Conservation (phyloP, 2,329 filamentous ascomycete genomes). For the Zelopaecilomyces penicillatus region DNA sequence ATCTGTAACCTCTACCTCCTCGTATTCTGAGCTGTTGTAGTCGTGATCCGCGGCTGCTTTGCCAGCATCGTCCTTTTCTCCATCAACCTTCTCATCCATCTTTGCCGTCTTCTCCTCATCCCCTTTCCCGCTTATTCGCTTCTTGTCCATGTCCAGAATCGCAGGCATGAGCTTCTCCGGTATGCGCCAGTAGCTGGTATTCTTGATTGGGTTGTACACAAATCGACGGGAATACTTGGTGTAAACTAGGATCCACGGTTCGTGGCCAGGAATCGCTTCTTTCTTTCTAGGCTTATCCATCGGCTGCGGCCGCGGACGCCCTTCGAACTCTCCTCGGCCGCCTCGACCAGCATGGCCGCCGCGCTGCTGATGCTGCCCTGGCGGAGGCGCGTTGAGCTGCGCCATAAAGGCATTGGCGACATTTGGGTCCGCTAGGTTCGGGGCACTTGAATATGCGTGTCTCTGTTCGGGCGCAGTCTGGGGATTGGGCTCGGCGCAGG, state of each 20-base stretch:
- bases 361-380: conserved; percentile 21
- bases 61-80: conserved; percentile 1
- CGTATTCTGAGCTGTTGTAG: conserved; percentile 62
- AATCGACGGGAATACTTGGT: conserved; percentile 87
- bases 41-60: conserved; percentile 4
- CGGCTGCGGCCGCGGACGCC: conserved; percentile 58
- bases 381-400: conserved; percentile 37
- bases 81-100: conserved; percentile 14
- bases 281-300: conserved; percentile 75
- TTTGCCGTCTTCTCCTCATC: conserved; percentile 20
- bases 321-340: conserved; percentile 42
- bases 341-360: conserved; percentile 22
- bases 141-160: conserved; percentile 64
- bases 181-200: conserved; percentile 91
- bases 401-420: conserved; percentile 55
- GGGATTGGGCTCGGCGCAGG: conserved; percentile 32
- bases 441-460: conserved; percentile 19
- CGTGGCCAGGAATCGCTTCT: conserved; percentile 67
- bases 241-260: conserved; percentile 86
- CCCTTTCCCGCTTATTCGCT: conserved; percentile 53
- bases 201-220: conserved; percentile 78
- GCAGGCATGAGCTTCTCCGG: conserved; percentile 78
- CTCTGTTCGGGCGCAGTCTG: conserved; percentile 22
- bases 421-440: conserved; percentile 43
- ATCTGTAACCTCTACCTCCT: conserved; percentile 56